These are phyloP conservation scores for Metschnikowia koreensis DNA, from an alignment of 805 yeast genomes.

Conservation along the genomic window DNA sequence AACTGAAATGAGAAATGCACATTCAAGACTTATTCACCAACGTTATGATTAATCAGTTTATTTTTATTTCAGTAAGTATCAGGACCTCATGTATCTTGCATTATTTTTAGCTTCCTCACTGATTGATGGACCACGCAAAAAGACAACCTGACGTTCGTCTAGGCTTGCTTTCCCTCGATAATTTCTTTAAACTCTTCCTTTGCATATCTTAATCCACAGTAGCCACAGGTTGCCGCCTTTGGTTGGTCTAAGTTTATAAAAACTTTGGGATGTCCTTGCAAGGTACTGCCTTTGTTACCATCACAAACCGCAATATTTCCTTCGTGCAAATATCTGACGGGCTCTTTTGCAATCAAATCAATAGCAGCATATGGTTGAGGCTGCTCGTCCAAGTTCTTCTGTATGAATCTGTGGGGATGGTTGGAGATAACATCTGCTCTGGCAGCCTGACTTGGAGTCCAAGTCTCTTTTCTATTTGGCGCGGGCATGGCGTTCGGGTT, in stretches of 20 bases:
- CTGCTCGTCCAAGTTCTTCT: conserved; percentile 62
- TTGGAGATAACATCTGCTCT: conserved; percentile 52
- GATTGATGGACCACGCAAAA: not conserved
- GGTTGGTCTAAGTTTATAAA: conserved; percentile 79
- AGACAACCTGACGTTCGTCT: not conserved
- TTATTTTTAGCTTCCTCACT: not conserved
- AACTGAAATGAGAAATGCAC: no score
- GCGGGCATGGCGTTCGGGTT: conserved; percentile 56
- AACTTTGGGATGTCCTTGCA: conserved; percentile 82
- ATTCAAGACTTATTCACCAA: no score
- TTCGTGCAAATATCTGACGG: conserved; percentile 56
- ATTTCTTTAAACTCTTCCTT: conserved; percentile 46
- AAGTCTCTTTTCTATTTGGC: conserved; percentile 66
- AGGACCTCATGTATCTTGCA: not conserved
- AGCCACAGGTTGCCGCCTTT: conserved; percentile 70
- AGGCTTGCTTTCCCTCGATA: conserved; percentile 26
- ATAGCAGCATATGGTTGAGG: conserved; percentile 85
- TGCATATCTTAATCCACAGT: conserved; percentile 73
- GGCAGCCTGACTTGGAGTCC: conserved; percentile 70
- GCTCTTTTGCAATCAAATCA: conserved; percentile 73
- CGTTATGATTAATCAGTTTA: no score
- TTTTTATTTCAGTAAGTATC: not conserved
- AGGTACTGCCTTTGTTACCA: conserved; percentile 65
- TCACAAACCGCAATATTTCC: conserved; percentile 75
- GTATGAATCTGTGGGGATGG: conserved; percentile 64